A percentile compares a stretch with the other conserved stretches of the same genome.
Conservation (phyloP, 352 stramenopile species). For the Pythium folliculosum region DNA sequence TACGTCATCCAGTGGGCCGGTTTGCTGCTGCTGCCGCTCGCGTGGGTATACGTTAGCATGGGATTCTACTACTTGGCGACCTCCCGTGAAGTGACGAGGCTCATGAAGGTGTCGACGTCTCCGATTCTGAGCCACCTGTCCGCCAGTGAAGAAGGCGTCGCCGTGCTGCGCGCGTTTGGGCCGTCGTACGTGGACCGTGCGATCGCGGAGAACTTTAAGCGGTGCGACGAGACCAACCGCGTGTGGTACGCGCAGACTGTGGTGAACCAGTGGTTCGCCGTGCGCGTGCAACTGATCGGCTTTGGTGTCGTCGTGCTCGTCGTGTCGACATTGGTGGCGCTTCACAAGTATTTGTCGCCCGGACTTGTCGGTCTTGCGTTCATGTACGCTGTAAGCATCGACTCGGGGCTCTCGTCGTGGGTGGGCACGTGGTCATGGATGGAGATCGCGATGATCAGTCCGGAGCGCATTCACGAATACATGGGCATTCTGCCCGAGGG, state of each 20-base stretch:
- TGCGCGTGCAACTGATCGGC: constrained; percentile 54
- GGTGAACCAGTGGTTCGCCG: constrained; percentile 44
- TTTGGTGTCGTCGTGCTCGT: constrained; percentile 41
- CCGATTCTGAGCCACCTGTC: constrained; percentile 35
- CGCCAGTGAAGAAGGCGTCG: constrained; percentile 45
- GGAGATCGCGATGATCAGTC: constrained; percentile 55
- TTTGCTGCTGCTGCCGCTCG: constrained; percentile 75
- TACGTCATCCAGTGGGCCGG: constrained; percentile 82
- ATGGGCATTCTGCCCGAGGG: constrained; percentile 33
- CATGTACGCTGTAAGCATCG: constrained; percentile 84
- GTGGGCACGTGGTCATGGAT: constrained; percentile 44
- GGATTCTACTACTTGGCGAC: constrained; percentile 30
- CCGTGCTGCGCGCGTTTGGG: constrained; percentile 39
- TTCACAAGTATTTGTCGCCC: constrained; percentile 38
- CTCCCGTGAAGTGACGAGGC: constrained; percentile 35
- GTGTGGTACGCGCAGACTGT: constrained; percentile 35
- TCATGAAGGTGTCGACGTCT: constrained; percentile 34
- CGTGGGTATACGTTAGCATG: constrained; percentile 62
- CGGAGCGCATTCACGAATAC: constrained; percentile 53
- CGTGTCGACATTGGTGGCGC: constrained; percentile 35
- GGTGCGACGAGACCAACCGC: constrained; percentile 23
- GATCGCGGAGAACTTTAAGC: constrained; percentile 26
- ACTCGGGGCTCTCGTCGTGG: constrained; percentile 67
- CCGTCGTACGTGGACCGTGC: constrained; percentile 15
- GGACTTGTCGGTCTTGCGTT: constrained; percentile 85